Evolutionary conservation across 192 early-diverging fungal species (phyloP), one percentile per base, ranked within the genome.

Genomic region (Coemansia biformis): DNA sequence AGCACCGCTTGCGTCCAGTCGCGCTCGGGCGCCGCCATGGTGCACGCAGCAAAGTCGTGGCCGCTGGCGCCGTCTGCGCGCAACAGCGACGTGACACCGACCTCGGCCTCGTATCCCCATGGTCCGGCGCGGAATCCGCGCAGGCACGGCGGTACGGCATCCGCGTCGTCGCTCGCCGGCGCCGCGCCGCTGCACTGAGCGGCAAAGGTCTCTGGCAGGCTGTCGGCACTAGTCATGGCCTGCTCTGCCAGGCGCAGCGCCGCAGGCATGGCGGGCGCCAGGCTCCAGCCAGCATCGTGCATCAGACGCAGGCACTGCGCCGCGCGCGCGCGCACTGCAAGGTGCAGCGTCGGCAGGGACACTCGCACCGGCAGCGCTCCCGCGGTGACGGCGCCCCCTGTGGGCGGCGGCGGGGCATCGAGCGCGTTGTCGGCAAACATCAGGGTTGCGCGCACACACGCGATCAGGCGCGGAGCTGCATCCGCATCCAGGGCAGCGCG

Each of bases 401-500:
- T 22, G 51, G 53, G 24, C 7, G 48, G 54, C 5, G 53, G 59
- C 11, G 69, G 63, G 0, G 71, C 71, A 30, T 75, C 71, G 11
- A 75, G 52, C 19, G 71, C 71, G 21, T 75, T 75, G 11, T 75
- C 71, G 21, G 59, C 64, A 46, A 63, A 75, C 51, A 59, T 23
- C 36, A 75, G 19, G 2, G 64, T 36, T 5, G 54, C 48, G 2
- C 57, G 38, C 13, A 75, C n/a, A 17, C 49, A 29, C 0, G 48
- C 26, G 23, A 43, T 50, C 33, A 74, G 24, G 8, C 3, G 18
- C 22, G 34, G 15, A 1, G 13, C 24, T 0, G 18, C 39, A 23
- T 23, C 13, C 14, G 0, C 14, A 0, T 13, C 28, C 15, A 22
- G 11, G 3, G 12, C 23, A 2, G 33, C 33, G 7, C 22, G 8